Base-by-base conservation (phyloP, 257 asterid genomes). In the Nicotiana obtusifolia region DNA sequence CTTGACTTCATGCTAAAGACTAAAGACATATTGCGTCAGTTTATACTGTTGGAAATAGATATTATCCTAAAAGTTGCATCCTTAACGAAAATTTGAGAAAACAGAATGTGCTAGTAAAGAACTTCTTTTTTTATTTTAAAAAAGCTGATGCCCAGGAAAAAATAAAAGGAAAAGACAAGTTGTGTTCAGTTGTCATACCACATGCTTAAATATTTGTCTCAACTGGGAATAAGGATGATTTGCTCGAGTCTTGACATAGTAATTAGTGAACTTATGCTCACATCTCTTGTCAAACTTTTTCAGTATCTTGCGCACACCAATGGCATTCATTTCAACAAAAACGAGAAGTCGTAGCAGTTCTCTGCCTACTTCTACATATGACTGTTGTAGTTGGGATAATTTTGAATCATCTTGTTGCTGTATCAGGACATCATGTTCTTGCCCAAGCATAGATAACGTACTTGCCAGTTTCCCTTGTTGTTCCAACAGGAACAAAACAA, bases 201-300 rank as follows among this genome's bases (percentile, higher is more conserved):
- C 98, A 86, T 96, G 99, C 92, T 93, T 94, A 88, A 96, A 93
- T 24, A 96, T 94, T 88, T 94, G 98, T 90, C 90, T 97, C 83
- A 96, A 98, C 82, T 94, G 99, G 78, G 99, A 96, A 88, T 94
- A 96, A 59, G 99, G 99, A 88, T 96, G 98, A 88, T 95, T 94
- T 7, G 97, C 97, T 78, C 99, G 99, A 80, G 99, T 92, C 85
- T 93, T 94, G 78, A 95, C 97, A 57, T 94, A 95, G 88, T 95
- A 93, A 88, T 93, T 92, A 26, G 99, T 95, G 91, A 95, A 94
- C 83, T 85, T 90, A 89, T 92, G 89, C 66, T 95, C 94, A 80
- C 94, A 88, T 78, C 98, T 88, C 90, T 95, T 95, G 83, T 95
- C 98, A 78, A 94, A 91, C 89, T 94, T 95, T 91, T 95, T 95